phyloP scores from a whole-genome alignment of 1,284 basidiomycete genomes.

The Veloboletus limbatus region DNA sequence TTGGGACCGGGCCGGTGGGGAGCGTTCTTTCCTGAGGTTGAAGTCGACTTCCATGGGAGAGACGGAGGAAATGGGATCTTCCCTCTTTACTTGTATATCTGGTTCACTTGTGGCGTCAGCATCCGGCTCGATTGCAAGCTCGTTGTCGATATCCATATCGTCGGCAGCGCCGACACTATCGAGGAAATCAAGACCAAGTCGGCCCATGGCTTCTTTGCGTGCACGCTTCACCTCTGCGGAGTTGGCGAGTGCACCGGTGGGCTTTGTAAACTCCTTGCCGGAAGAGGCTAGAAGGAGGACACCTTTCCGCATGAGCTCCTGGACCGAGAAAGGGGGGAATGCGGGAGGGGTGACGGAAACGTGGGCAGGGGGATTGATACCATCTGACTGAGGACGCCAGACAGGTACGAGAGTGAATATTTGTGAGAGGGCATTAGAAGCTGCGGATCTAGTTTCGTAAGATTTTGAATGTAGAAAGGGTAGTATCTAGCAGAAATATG shows the following conservation, averaged over 20 bases:
- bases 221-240: slow-evolving; percentile 76
- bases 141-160: slow-evolving; percentile 80
- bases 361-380: slow-evolving; percentile 21
- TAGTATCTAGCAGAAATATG: slow-evolving; percentile 56
- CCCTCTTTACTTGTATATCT: slow-evolving; percentile 38
- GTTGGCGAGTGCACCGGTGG: slow-evolving; percentile 64
- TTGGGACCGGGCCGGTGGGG: slow-evolving; percentile 29
- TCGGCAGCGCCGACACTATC: slow-evolving; percentile 63
- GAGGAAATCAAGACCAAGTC: slow-evolving; percentile 80
- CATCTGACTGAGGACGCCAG: slow-evolving; percentile 60
- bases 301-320: slow-evolving; percentile 70
- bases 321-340: slow-evolving; percentile 71
- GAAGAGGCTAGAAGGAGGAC: slow-evolving; percentile 82
- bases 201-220: slow-evolving; percentile 77
- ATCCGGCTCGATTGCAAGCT: slow-evolving; percentile 64
- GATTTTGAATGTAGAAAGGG: slow-evolving; percentile 87
- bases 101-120: slow-evolving; percentile 45
- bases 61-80: slow-evolving; percentile 34
- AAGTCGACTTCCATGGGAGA: slow-evolving; percentile 40
- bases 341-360: slow-evolving; percentile 43
- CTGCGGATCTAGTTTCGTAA: slow-evolving; percentile 82
- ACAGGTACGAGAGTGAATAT: slow-evolving; percentile 82
- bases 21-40: slow-evolving; percentile 32
- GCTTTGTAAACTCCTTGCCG: slow-evolving; percentile 81
- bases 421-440: slow-evolving; percentile 81